A percentile compares a stretch with the other conserved stretches of the same genome.
These are phyloP conservation scores for Phallus indusiatus DNA, from an alignment of 768 basidiomycete species.

Conservation along the genomic window DNA sequence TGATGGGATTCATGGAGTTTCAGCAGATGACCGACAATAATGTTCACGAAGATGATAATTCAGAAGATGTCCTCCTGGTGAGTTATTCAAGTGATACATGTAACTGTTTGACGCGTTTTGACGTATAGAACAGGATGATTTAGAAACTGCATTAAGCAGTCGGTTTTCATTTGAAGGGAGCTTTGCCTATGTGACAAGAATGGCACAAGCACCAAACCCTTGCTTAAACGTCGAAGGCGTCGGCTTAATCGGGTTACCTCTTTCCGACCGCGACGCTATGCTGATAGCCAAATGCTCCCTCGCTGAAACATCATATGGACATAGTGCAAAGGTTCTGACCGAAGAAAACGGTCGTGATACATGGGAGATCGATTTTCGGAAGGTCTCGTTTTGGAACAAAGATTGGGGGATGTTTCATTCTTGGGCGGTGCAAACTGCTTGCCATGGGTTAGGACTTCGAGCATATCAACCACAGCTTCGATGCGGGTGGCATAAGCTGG, in stretches of 20 bases:
- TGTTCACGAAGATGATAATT: no score
- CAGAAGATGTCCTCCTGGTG: no score
- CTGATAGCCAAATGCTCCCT: constrained; percentile 26
- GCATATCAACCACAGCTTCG: constrained; percentile 20
- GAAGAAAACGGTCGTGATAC: constrained; percentile 38
- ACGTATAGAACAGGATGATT: no score
- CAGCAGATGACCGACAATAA: no score
- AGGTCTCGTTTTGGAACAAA: constrained; percentile 32
- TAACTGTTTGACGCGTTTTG: no score
- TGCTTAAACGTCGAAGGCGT: constrained; percentile 10
- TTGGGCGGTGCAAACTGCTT: no score
- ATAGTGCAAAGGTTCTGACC: constrained; percentile 32
- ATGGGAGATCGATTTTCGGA: constrained; percentile 38
- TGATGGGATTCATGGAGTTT: no score
- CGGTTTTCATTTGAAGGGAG: no score
- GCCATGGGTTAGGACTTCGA: constrained; percentile 33
- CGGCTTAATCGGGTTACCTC: constrained; percentile 35
- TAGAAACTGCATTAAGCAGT: no score
- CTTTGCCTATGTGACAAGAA: no score
- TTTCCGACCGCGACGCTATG: constrained; percentile 30
- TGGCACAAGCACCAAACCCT: no score
- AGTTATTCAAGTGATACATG: no score
- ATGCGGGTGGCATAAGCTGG: constrained; percentile 17
- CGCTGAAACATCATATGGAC: constrained; percentile 35
- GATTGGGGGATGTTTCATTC: constrained; percentile 31